Conservation (phyloP, 2,329 filamentous ascomycete genomes). For the Podosphaera xanthii region DNA sequence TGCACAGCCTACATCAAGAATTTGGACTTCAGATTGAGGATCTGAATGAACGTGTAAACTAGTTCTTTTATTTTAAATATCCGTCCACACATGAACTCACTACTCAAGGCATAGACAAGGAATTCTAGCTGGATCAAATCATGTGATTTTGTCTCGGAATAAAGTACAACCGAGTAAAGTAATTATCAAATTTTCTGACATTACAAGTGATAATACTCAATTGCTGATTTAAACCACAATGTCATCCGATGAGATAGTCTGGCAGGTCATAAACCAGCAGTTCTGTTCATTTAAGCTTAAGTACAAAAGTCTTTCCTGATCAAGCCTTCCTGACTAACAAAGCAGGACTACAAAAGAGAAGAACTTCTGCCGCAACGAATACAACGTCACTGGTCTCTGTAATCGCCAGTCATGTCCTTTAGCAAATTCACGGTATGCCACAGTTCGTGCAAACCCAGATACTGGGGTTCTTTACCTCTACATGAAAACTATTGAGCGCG, state of each 20-base stretch:
- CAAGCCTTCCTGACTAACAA: conserved; percentile 13
- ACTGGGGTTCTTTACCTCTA: conserved; percentile 79
- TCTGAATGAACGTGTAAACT: too few species aligned
- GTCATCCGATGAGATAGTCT: conserved; percentile 91
- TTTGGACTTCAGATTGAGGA: too few species aligned
- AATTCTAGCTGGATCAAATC: background rate
- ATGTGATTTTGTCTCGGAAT: background rate
- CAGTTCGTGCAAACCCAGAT: conserved; percentile 58
- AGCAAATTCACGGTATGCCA: conserved; percentile 82
- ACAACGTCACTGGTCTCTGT: conserved; percentile 67
- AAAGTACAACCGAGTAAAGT: background rate
- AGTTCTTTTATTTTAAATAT: too few species aligned
- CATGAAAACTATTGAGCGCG: conserved; percentile 84
- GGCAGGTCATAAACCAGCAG: conserved; percentile 89
- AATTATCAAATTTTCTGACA: background rate
- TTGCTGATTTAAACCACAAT: conserved; percentile 21
- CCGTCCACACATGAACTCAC: too few species aligned
- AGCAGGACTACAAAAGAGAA: conserved; percentile 57
- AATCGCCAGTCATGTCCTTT: conserved; percentile 76
- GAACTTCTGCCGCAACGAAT: conserved; percentile 89
- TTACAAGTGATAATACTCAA: too few species aligned
- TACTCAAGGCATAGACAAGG: too few species aligned
- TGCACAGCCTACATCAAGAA: too few species aligned
- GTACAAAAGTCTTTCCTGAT: conserved; percentile 22
- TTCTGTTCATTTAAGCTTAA: conserved; percentile 93